Evolutionary conservation across 331 rosid species (phyloP).

Genomic region (Malus hybrid): DNA sequence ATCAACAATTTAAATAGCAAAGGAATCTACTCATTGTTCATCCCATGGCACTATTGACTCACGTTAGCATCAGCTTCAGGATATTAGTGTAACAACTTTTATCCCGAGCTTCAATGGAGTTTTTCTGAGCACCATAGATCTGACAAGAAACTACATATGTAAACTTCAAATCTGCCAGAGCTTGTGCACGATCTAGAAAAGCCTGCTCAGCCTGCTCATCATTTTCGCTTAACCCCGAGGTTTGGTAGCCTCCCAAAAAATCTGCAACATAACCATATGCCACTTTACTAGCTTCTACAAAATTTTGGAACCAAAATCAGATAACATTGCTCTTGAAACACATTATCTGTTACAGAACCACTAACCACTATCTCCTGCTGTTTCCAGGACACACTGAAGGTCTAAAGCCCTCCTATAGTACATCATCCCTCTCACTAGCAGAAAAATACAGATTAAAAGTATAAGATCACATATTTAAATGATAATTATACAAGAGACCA

Average conservation of each 20-base stretch:
- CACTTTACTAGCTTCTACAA: not conserved
- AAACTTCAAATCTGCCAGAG: constrained; percentile 87
- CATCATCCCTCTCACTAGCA: constrained; percentile 97
- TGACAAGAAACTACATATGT: constrained; percentile 97
- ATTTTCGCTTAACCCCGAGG: constrained; percentile 8
- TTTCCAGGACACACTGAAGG: constrained; percentile 68
- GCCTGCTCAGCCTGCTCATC: constrained; percentile 2
- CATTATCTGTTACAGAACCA: constrained; percentile 8
- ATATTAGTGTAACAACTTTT: constrained; percentile 59
- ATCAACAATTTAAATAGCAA: constrained; percentile 7
- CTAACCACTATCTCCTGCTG: constrained; percentile 54
- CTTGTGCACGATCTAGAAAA: constrained; percentile 27
- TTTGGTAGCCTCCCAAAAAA: constrained; percentile 33
- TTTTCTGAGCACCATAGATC: constrained; percentile 73
- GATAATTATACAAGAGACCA: constrained; percentile 1
- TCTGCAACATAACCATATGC: constrained; percentile 31
- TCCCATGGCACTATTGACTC: constrained; percentile 30
- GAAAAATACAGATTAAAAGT: constrained; percentile 17
- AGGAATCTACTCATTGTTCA: not conserved
- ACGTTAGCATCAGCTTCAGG: constrained; percentile 79
- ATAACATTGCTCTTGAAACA: constrained; percentile 12
- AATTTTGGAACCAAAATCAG: constrained; percentile 2
- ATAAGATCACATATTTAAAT: constrained; percentile 6
- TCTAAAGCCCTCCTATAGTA: constrained; percentile 69
- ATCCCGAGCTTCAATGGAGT: constrained; percentile 41